These are phyloP conservation scores for Coleophoma cylindrospora DNA, from an alignment of 2,329 filamentous ascomycete species.

Conservation along the genomic window DNA sequence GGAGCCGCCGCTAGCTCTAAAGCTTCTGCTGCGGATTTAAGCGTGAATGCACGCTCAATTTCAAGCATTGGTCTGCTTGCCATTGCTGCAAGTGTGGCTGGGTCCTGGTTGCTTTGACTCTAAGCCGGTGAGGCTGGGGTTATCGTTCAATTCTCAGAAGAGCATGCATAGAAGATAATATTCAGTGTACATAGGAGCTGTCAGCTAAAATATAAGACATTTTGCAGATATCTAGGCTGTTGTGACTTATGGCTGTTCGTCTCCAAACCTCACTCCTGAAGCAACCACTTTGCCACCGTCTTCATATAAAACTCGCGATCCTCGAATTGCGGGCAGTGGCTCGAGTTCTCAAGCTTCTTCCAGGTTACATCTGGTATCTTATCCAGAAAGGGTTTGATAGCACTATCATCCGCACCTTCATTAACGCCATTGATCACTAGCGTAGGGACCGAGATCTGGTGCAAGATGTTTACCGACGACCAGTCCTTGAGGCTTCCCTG, in stretches of 20 bases:
- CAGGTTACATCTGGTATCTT: slow-evolving; percentile 32
- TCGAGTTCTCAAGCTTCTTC: slow-evolving; percentile 22
- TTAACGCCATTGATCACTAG: slow-evolving; percentile 35
- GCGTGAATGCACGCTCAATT: no score
- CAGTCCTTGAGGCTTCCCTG: slow-evolving; percentile 32
- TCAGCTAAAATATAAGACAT: no score
- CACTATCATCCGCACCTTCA: slow-evolving; percentile 26
- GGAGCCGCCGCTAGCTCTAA: slow-evolving; percentile 1
- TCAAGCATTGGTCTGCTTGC: no score
- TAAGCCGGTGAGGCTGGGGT: no score
- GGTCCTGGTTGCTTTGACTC: no score
- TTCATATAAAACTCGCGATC: slow-evolving; percentile 29
- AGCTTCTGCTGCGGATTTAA: neutral
- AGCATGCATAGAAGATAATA: no score
- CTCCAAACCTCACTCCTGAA: neutral
- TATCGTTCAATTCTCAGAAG: no score
- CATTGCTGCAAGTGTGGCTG: no score
- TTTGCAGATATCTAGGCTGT: no score
- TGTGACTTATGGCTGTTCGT: neutral
- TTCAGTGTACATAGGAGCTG: no score
- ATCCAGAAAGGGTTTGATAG: slow-evolving; percentile 27
- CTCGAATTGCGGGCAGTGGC: slow-evolving; percentile 28
- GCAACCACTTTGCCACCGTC: slow-evolving; percentile 23
- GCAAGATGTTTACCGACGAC: slow-evolving; percentile 26
- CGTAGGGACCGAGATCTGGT: slow-evolving; percentile 30